Evolutionary conservation across 352 stramenopile genomes (phyloP).

Genomic region (Globisporangium splendens): DNA sequence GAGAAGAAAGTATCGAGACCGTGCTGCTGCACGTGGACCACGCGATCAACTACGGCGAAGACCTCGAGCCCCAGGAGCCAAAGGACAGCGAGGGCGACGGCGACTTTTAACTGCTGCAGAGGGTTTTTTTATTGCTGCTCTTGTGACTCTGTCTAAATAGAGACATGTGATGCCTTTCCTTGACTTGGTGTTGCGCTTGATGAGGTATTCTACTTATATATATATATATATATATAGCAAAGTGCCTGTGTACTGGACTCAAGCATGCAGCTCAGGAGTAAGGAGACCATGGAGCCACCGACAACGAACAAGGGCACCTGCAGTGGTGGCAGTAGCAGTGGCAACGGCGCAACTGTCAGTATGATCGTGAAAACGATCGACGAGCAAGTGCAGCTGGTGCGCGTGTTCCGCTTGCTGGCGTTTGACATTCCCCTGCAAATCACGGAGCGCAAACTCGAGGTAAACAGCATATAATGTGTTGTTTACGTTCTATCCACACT

Average conservation of each 20-base stretch:
- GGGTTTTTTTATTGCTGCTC: not conserved
- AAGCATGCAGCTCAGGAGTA: not conserved
- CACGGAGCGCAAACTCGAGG: constrained; percentile 62
- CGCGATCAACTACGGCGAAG: constrained; percentile 96
- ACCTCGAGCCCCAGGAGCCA: constrained; percentile 90
- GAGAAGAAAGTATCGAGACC: constrained; percentile 96
- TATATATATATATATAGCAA: too few relatives aligned
- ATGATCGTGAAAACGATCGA: constrained; percentile 47
- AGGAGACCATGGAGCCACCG: constrained; percentile 15
- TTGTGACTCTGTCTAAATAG: constrained; percentile 1
- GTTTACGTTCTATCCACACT: too few relatives aligned
- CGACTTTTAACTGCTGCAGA: constrained; percentile 12
- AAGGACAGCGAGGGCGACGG: constrained; percentile 50
- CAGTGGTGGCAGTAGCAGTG: constrained; percentile 17
- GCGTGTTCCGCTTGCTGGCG: constrained; percentile 64
- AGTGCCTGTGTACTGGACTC: too few relatives aligned
- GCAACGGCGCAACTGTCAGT: constrained; percentile 17
- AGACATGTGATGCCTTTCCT: not conserved
- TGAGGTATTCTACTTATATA: too few relatives aligned
- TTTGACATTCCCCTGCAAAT: constrained; percentile 63
- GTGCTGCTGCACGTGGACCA: constrained; percentile 95
- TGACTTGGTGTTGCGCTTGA: too few relatives aligned
- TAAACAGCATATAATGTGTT: constrained; percentile 7
- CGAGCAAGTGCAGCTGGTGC: constrained; percentile 70
- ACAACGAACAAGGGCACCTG: constrained; percentile 12